These are phyloP conservation scores for Lasiodiplodia theobromae DNA, from an alignment of 2,329 filamentous ascomycete genomes.

Conservation along the genomic window DNA sequence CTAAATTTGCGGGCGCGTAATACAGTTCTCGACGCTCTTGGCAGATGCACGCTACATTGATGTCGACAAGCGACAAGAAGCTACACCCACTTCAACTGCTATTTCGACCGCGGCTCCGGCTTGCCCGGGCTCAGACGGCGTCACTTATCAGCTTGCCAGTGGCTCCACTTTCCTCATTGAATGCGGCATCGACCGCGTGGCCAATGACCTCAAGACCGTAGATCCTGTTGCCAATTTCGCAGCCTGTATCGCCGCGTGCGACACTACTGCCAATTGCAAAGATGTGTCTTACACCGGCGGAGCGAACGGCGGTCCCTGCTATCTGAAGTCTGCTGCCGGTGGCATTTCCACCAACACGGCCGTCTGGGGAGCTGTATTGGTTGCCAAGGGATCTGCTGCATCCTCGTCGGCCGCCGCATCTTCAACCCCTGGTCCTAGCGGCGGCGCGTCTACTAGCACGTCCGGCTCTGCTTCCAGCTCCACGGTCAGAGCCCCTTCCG, in stretches of 20 bases:
- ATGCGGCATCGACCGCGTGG: conserved; percentile 20
- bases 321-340: conserved; percentile 36
- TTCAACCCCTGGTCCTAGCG: conserved; percentile 29
- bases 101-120: conserved; percentile 10
- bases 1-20: conserved; percentile 23
- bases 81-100: conserved; percentile 20
- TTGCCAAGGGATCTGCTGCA: conserved; percentile 23
- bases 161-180: conserved; percentile 22
- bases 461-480: not conserved
- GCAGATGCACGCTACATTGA: conserved; percentile 19
- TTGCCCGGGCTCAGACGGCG: conserved; percentile 26
- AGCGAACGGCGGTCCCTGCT: conserved; percentile 35
- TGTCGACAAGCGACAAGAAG: conserved; percentile 8
- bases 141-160: conserved; percentile 7
- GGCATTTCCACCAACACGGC: conserved; percentile 28
- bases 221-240: conserved; percentile 33
- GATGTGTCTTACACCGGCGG: conserved; percentile 35
- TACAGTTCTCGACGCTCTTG: conserved; percentile 25
- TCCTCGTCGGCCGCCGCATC: conserved; percentile 31
- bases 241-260: conserved; percentile 35
- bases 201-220: conserved; percentile 27
- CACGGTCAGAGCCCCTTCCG: conserved; percentile 18
- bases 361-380: conserved; percentile 35
- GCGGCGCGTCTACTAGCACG: conserved; percentile 31
- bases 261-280: conserved; percentile 33